Evolutionary conservation across 78 protist species (phyloP), one percentile per base, ranked within the genome.

Genomic region (Planoprotostelium fungivorum): DNA sequence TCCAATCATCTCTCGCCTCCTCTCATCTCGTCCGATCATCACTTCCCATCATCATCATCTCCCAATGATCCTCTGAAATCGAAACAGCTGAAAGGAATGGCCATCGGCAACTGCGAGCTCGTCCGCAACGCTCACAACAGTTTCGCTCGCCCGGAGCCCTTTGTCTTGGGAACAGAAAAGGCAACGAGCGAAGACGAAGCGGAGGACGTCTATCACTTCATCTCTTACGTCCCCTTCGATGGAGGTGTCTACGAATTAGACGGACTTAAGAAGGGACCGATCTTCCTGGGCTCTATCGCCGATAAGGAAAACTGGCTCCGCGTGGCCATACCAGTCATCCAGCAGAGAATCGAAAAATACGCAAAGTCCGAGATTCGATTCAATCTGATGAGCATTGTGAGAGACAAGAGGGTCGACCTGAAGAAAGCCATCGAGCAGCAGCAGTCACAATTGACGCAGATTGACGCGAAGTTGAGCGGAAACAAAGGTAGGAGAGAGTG

Each of bases 191-290:
- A 94, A 37, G 98, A 96, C n/a, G 92, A 95, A 36, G 96, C 93
- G 83, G 98, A 96, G 29, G 98, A 97, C 28, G 94, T 90, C 28
- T 98, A 89, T 90, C 99, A 98, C 91, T 98, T 98, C 90, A 95
- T 97, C 25, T 84, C 95, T 63, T 98, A 94, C 87, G 89, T 98
- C 5, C 99, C 99, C 25, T 35, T 93, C 34, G 85, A 95, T n/a
- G 98, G 98, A 34, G 85, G 38, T 35, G 83, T 99, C 0, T 99
- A 97, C 88, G 99, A 99, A 89, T 91, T 99, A 28, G 99, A 99
- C 91, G 99, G 99, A 0, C 92, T 99, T 10, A 90, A 96, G 91
- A 23, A 29, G n/a, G 99, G 99, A 0, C 99, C 99, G 9, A 87
- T 95, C 35, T 84, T 73, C 31, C 38, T 91, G n/a, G 99, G 97